phyloP scores from a whole-genome alignment of 2,329 filamentous ascomycete genomes.

The Epichloe elymi region DNA sequence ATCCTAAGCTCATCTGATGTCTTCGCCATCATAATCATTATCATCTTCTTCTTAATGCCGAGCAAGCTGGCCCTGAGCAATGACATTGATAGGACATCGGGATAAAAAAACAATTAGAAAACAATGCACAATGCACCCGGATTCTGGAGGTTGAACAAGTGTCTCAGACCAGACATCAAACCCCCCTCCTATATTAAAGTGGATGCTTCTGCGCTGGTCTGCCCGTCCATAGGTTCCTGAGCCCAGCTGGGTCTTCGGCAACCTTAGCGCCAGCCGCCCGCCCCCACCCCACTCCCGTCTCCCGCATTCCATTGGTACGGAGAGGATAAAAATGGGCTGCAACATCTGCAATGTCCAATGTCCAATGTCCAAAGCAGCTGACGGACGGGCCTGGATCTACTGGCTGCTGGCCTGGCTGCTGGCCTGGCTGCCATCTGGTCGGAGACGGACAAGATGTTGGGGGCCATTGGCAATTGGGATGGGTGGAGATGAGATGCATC shows the following conservation, averaged over 20 bases:
- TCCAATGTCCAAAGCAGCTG: neutral
- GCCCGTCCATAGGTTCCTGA: too few species aligned
- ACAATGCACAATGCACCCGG: neutral
- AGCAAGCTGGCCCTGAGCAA: too few species aligned
- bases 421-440: neutral
- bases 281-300: neutral
- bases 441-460: constrained; percentile 2
- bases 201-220: neutral
- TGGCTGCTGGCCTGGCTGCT: too few species aligned
- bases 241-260: too few species aligned
- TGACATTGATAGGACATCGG: too few species aligned
- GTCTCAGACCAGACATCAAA: too few species aligned
- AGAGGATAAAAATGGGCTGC: neutral
- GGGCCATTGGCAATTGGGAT: neutral
- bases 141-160: neutral
- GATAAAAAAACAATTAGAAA: too few species aligned
- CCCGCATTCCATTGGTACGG: constrained; percentile 5
- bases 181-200: neutral
- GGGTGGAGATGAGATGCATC: constrained; percentile 9
- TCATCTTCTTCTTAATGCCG: too few species aligned
- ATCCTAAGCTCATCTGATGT: too few species aligned
- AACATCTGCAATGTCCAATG: neutral
- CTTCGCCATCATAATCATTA: too few species aligned
- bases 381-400: neutral
- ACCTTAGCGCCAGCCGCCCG: neutral